Evolutionary conservation across 2,329 filamentous ascomycete species (phyloP), one percentile per base, ranked within the genome.

Genomic region (Rhinocladiella similis): DNA sequence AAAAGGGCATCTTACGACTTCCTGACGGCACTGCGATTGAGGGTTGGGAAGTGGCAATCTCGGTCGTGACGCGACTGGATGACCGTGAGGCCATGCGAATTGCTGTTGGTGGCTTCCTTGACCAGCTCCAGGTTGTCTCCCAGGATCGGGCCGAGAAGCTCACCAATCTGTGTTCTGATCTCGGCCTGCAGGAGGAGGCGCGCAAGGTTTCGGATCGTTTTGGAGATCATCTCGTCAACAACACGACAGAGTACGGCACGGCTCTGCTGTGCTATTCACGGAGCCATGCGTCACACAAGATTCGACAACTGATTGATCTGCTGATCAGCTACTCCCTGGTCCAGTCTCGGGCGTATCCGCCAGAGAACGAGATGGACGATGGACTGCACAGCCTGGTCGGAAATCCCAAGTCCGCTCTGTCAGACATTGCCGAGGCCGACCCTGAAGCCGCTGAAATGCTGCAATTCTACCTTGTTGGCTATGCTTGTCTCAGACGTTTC

Each of bases 191-290:
- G 50, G 83, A 85, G 39, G 90, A 92, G 72, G 91, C 90, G 36
- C 85, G 90, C 67, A 86, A 85, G 65, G 88, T 91, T 45, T 90
- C 91, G 59, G 88, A 95, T 90, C 86, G 88, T 63, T 97, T 91
- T 69, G 93, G 91, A 55, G 87, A 96, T 63, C 81, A 86, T 47
- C 80, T 96, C 38, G 84, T 86, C 10, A 81, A 85, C 57, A 83
- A 84, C 41, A 88, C 88, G 0, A 84, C 90, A 65, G 83, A 88
- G 53, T 97, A 93, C 65, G 93, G 93, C 52, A 85, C 93, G 62
- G 90, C 91, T 1, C 80, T 97, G 18, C 87, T 94, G 75, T 97
- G 95, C 77, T 97, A 94, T 70, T 89, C 93, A 20, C 84, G 95
- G 12, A 89, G 91, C 2, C 91, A 95, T 68, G 84, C 87, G 22